A percentile compares a stretch with the other conserved stretches of the same genome.
phyloP scores from a whole-genome alignment of 441 rosid genomes.

The Adansonia rubrostipa region DNA sequence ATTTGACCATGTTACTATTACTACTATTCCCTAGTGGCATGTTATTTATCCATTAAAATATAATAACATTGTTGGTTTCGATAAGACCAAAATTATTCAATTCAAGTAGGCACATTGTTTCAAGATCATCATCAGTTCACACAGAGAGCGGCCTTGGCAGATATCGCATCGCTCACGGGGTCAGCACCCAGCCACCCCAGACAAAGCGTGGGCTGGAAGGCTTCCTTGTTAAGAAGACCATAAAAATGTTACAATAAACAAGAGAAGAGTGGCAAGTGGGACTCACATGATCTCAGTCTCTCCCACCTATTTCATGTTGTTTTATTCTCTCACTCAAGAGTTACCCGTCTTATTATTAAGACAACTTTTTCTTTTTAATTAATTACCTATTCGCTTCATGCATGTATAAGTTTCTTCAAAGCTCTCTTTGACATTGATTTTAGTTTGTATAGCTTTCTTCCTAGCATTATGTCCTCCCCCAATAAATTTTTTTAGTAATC shows the following conservation, averaged over 20 bases:
- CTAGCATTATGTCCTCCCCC: too few relatives aligned
- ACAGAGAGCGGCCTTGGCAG: slow-evolving; percentile 23
- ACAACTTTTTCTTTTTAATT: background rate
- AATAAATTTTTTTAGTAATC: too few relatives aligned
- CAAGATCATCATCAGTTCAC: background rate
- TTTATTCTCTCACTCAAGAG: slow-evolving; percentile 12
- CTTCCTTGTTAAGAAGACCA: background rate
- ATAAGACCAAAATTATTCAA: background rate
- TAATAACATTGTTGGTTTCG: background rate
- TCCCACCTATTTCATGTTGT: slow-evolving; percentile 11
- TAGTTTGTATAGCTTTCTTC: too few relatives aligned
- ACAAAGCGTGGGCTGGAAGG: slow-evolving; percentile 40
- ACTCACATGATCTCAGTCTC: slow-evolving; percentile 39
- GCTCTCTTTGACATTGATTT: too few relatives aligned
- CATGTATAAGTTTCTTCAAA: too few relatives aligned
- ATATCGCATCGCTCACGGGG: slow-evolving; percentile 22
- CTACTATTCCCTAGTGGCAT: too few relatives aligned
- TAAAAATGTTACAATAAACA: background rate
- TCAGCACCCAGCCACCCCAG: slow-evolving; percentile 26
- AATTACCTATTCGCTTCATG: too few relatives aligned
- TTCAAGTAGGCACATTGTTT: slow-evolving; percentile 14
- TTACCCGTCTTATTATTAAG: background rate
- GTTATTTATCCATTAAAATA: too few relatives aligned
- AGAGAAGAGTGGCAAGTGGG: slow-evolving; percentile 29
- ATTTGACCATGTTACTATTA: too few relatives aligned